These are phyloP conservation scores for Rhododendron mucronatum DNA, from an alignment of 148 eudicot species.

Conservation along the genomic window DNA sequence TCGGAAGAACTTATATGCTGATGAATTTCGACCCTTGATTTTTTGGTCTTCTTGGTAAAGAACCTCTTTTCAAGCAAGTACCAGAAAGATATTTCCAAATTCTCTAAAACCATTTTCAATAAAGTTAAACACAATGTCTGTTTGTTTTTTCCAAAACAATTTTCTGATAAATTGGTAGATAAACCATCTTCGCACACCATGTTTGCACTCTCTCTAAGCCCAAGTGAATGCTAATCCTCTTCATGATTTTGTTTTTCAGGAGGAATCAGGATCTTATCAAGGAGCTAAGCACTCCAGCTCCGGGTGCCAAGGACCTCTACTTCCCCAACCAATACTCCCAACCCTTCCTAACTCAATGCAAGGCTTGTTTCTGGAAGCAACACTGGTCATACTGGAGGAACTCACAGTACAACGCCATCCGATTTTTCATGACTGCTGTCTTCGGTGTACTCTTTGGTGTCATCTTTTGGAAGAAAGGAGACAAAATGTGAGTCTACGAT, in stretches of 20 bases:
- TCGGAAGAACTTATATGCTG: background rate
- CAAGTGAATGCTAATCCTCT: background rate
- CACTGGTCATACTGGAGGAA: slow-evolving; percentile 49
- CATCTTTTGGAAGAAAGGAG: slow-evolving; percentile 46
- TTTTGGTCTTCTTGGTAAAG: background rate
- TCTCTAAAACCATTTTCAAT: background rate
- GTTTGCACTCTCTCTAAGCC: background rate
- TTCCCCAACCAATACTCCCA: slow-evolving; percentile 41
- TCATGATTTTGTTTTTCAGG: slow-evolving; percentile 20
- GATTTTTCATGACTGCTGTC: slow-evolving; percentile 33
- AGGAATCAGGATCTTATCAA: slow-evolving; percentile 38
- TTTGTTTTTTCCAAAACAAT: background rate
- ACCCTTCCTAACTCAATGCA: slow-evolving; percentile 35
- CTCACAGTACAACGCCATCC: slow-evolving; percentile 37
- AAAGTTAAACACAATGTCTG: background rate
- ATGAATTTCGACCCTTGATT: background rate
- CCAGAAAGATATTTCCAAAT: background rate
- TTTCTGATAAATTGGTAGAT: background rate
- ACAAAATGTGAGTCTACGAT: slow-evolving; percentile 20
- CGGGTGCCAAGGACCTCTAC: slow-evolving; percentile 37
- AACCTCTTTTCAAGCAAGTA: background rate
- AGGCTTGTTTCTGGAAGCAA: slow-evolving; percentile 59
- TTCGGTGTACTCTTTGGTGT: slow-evolving; percentile 43
- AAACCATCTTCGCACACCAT: background rate
- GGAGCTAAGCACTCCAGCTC: slow-evolving; percentile 36